Evolutionary conservation across 768 basidiomycete genomes (phyloP).

Genomic region (Serpula lacrymans): DNA sequence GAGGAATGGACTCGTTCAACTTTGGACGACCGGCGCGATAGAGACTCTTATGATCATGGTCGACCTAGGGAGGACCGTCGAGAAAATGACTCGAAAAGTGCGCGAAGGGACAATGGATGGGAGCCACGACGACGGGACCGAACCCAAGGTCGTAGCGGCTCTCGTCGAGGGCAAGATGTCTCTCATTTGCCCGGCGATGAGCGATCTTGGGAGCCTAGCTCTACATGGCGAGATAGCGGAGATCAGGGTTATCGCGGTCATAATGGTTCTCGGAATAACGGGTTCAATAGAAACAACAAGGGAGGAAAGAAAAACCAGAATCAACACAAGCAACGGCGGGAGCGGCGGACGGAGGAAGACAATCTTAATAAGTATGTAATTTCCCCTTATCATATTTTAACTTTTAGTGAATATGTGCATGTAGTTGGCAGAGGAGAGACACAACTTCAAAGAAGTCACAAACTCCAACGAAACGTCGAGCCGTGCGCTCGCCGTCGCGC

Average conservation of each 20-base stretch:
- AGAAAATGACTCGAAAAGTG: constrained; percentile 1
- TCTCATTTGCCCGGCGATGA: constrained; percentile 36
- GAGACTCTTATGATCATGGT: constrained; percentile 30
- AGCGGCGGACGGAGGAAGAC: constrained; percentile 55
- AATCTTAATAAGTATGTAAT: constrained; percentile 67
- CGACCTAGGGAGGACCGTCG: constrained; percentile 15
- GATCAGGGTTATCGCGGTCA: constrained; percentile 36
- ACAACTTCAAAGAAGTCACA: constrained; percentile 36
- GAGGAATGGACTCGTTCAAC: too few species aligned
- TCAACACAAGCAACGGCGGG: constrained; percentile 30
- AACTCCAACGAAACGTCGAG: constrained; percentile 39
- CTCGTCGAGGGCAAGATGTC: constrained; percentile 3
- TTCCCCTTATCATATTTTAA: constrained; percentile 6
- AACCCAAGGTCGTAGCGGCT: constrained; percentile 31
- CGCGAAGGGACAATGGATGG: constrained; percentile 47
- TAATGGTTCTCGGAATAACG: constrained; percentile 35
- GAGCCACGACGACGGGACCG: constrained; percentile 46
- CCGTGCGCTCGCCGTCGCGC: constrained; percentile 42
- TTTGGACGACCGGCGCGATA: constrained; percentile 33
- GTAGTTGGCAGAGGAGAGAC: constrained; percentile 69
- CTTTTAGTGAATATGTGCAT: constrained; percentile 9
- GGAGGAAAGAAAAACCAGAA: constrained; percentile 32
- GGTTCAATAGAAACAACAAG: constrained; percentile 30
- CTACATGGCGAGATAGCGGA: constrained; percentile 52
- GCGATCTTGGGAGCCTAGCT: constrained; percentile 71